Evolutionary conservation across 257 asterid species (phyloP).

Genomic region (Jacaranda mimosifolia): DNA sequence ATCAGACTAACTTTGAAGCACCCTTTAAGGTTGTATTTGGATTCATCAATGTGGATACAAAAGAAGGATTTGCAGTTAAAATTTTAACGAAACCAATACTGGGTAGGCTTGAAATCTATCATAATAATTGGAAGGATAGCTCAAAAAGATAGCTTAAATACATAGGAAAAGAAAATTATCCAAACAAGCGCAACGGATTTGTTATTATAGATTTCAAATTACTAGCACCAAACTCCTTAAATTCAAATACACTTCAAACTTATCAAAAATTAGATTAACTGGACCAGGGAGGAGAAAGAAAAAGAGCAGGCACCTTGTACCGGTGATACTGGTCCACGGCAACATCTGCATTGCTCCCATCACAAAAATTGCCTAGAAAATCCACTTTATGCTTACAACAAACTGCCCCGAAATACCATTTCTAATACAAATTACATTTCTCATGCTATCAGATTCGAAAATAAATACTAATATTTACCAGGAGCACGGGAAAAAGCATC

Average conservation of each 20-base stretch:
- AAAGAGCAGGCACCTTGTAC: conserved; percentile 49
- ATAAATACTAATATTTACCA: conserved; percentile 39
- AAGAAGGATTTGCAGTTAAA: background rate
- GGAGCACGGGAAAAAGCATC: conserved; percentile 56
- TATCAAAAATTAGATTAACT: conserved; percentile 9
- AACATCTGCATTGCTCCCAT: conserved; percentile 62
- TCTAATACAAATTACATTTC: background rate
- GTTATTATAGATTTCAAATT: background rate
- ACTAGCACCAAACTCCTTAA: background rate
- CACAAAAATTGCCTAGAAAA: conserved; percentile 55
- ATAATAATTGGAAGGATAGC: background rate
- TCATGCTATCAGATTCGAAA: background rate
- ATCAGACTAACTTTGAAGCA: conserved; percentile 17
- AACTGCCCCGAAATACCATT: background rate
- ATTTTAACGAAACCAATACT: background rate
- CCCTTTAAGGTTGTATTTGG: background rate
- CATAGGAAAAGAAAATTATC: background rate
- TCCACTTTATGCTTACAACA: no score
- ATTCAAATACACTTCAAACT: conserved; percentile 5
- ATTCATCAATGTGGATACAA: background rate
- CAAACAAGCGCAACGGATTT: background rate
- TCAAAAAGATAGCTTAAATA: background rate
- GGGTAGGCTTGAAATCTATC: background rate
- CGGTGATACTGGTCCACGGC: conserved; percentile 67
- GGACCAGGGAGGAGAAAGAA: conserved; percentile 3